Evolutionary conservation across 805 yeast genomes (phyloP), one percentile per base, ranked within the genome.

Genomic region (Ogataea paraovalis): DNA sequence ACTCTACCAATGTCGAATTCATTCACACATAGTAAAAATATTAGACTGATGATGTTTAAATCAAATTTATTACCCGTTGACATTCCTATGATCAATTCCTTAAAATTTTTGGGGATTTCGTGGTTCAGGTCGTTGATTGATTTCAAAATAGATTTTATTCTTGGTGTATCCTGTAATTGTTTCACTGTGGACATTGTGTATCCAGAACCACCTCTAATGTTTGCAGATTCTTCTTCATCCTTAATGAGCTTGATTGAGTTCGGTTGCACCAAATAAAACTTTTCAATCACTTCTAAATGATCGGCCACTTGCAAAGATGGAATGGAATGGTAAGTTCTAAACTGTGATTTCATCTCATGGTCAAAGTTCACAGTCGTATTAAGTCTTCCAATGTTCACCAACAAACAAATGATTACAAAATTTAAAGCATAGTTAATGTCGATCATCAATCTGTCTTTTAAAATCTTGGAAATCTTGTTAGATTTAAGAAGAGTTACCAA

Each of bases 291-390:
- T 18, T 52, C 47, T 8, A 67, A 59, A 45, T 73, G 78, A 16
- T 84, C 75, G 48, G 78, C 80, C 2, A 85, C 81, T 63, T 92
- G 97, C 39, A 92, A 71, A 10, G 90, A 81, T 0, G 99, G 99
- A 30, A 92, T 88, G 12, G 96, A 86, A 67, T 92, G 97, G 62
- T 87, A 92, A 0, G 97, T 91, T 59, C 99, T 75, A 52, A 92
- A 74, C 55, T 90, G 92, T 0, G 96, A 88, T 57, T 89, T 84
- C 98, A 92, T 92, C 60, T 90, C 97, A 20, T 95, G 88, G 47
- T 89, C 96, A 62, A 92, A 86, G 67, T 92, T 92, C 44, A 92
- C 83, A 2, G 98, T 92, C 2, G 99, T 92, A 70, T 92, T 92
- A 82, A 92, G 81, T 52, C 97, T 74, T 9, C 98, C 98, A 46